Percentiles rank a stretch among this genome's conserved stretches.
Evolutionary conservation across 2,329 filamentous ascomycete genomes (phyloP).

Genomic region (Domatiomyces globalis): DNA sequence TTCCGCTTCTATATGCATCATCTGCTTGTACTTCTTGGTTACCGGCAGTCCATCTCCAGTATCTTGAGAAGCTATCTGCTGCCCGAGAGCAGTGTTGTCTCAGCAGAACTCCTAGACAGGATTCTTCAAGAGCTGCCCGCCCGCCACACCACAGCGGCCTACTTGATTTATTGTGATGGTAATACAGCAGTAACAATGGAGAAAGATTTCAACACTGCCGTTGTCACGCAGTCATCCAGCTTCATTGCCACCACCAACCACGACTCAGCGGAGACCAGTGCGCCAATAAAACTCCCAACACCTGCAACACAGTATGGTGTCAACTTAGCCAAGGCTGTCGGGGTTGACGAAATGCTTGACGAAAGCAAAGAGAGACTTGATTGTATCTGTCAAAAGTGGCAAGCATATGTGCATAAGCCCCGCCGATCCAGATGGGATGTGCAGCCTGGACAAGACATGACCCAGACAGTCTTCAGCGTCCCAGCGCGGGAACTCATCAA

Average conservation of each 20-base stretch:
- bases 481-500: constrained; percentile 24
- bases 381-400: constrained; percentile 12
- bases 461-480: too few species aligned
- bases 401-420: constrained; percentile 4
- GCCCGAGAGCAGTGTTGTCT: neutral
- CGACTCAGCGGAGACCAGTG: constrained; percentile 33
- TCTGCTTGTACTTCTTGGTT: constrained; percentile 40
- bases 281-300: constrained; percentile 10
- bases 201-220: constrained; percentile 39
- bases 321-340: constrained; percentile 6
- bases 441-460: constrained; percentile 9
- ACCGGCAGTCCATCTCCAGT: constrained; percentile 40
- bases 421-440: constrained; percentile 1
- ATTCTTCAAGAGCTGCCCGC: constrained; percentile 19
- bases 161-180: constrained; percentile 43
- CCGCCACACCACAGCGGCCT: constrained; percentile 39
- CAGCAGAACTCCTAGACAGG: neutral
- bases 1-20: constrained; percentile 36
- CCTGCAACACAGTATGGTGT: neutral
- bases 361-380: constrained; percentile 11
- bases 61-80: constrained; percentile 27
- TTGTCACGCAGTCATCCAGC: constrained; percentile 26
- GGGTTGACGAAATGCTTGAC: constrained; percentile 14
- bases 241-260: constrained; percentile 47
- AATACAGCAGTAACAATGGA: constrained; percentile 36